phyloP scores from a whole-genome alignment of 371 early-diverging fungal genomes.

The Mucor piriformis region DNA sequence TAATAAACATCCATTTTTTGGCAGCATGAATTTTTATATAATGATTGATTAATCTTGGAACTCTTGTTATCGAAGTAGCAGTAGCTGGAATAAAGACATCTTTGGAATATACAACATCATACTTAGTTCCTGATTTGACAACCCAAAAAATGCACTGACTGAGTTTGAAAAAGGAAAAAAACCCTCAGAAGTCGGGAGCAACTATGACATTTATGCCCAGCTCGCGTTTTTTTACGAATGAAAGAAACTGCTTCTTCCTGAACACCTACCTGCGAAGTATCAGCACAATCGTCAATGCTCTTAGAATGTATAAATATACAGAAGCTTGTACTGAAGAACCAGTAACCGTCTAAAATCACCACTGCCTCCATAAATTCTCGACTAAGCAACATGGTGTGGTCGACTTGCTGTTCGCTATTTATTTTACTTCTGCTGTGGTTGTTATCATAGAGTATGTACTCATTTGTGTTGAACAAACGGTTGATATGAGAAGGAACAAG shows the following conservation, averaged over 20 bases:
- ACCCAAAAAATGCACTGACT: background rate
- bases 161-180: no score
- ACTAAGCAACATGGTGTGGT: background rate
- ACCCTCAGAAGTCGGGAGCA: no score
- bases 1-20: constrained; percentile 14
- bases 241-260: background rate
- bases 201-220: background rate
- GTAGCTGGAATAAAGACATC: background rate
- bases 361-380: background rate
- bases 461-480: constrained; percentile 11
- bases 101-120: background rate
- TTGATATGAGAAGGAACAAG: constrained; percentile 4
- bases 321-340: background rate
- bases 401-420: constrained; percentile 5
- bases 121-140: background rate
- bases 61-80: background rate
- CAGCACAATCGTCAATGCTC: constrained; percentile 5
- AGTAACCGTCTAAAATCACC: background rate
- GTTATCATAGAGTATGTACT: constrained; percentile 9
- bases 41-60: constrained; percentile 5
- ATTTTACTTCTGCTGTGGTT: constrained; percentile 3
- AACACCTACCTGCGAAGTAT: background rate
- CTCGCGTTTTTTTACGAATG: constrained; percentile 4
- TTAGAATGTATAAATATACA: background rate
- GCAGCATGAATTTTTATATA: constrained; percentile 9